Evolutionary conservation across 2,329 filamentous ascomycete species (phyloP).

Genomic region (Hortaea werneckii): DNA sequence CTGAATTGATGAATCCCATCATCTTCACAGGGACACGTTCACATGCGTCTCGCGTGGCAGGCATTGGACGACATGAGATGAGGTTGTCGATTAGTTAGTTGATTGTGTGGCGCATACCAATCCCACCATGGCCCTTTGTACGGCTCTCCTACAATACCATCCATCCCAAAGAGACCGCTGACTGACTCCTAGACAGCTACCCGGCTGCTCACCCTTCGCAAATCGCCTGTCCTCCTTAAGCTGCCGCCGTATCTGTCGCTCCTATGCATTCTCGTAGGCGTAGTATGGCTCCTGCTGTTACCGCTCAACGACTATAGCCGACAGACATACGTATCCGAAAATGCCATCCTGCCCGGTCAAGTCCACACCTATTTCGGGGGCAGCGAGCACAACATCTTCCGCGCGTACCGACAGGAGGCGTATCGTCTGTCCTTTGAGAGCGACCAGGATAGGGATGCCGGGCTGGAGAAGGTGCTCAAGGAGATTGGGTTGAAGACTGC

Average conservation of each 20-base stretch:
- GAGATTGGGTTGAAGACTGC: conserved; percentile 78
- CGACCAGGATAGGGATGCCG: conserved; percentile 31
- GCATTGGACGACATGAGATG: no score
- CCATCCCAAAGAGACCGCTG: conserved; percentile 4
- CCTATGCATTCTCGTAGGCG: conserved; percentile 72
- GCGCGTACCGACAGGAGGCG: conserved; percentile 80
- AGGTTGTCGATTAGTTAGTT: no score
- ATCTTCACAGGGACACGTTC: no score
- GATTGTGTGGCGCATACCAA: no score
- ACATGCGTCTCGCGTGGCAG: no score
- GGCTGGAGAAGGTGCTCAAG: conserved; percentile 63
- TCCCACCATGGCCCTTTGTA: conserved; percentile 23
- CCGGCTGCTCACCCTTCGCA: conserved; percentile 59
- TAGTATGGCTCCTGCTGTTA: conserved; percentile 81
- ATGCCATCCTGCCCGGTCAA: conserved; percentile 87
- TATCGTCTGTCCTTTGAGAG: conserved; percentile 45
- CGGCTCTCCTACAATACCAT: no score
- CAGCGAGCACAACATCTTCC: conserved; percentile 88
- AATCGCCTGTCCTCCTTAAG: conserved; percentile 71
- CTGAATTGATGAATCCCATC: no score
- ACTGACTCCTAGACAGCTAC: conserved; percentile 25
- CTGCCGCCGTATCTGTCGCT: conserved; percentile 80
- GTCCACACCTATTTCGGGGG: conserved; percentile 97
- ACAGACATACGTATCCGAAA: conserved; percentile 92
- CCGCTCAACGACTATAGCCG: conserved; percentile 86